These are phyloP conservation scores for Cytospora paraplurivora DNA, from an alignment of 2,329 filamentous ascomycete genomes.

Conservation along the genomic window DNA sequence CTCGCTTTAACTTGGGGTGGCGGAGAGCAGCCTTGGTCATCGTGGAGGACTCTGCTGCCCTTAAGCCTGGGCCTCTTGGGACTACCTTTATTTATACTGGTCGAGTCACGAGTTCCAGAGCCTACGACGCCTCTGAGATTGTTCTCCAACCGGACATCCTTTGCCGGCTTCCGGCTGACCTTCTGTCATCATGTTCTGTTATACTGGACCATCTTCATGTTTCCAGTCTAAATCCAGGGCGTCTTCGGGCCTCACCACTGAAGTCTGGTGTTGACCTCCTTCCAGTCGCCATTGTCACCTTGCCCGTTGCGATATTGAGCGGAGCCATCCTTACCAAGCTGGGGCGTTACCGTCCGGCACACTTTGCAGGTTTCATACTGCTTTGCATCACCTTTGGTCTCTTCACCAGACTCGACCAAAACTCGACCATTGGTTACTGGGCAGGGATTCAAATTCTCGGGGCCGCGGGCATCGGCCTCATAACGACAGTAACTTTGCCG, in stretches of 20 bases:
- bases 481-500: constrained; percentile 44
- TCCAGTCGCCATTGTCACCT: constrained; percentile 33
- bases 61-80: constrained; percentile 43
- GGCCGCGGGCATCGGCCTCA: constrained; percentile 44
- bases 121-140: constrained; percentile 48
- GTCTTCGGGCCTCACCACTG: constrained; percentile 39
- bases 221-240: constrained; percentile 50
- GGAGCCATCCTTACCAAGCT: constrained; percentile 36
- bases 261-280: constrained; percentile 38
- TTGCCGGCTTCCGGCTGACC: constrained; percentile 39
- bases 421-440: constrained; percentile 39
- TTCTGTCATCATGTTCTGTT: constrained; percentile 43
- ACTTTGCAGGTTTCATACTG: constrained; percentile 36
- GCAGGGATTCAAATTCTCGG: constrained; percentile 42
- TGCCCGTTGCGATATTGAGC: constrained; percentile 31
- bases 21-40: constrained; percentile 28
- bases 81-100: constrained; percentile 38
- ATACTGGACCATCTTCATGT: constrained; percentile 43
- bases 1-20: constrained; percentile 31
- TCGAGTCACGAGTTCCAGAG: constrained; percentile 33
- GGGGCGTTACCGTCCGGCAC: constrained; percentile 50
- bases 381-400: constrained; percentile 41
- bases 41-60: constrained; percentile 35
- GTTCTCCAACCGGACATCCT: constrained; percentile 48
- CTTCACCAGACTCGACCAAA: constrained; percentile 38